phyloP scores from a whole-genome alignment of 305 asterid genomes.

The Petunia hybrid region DNA sequence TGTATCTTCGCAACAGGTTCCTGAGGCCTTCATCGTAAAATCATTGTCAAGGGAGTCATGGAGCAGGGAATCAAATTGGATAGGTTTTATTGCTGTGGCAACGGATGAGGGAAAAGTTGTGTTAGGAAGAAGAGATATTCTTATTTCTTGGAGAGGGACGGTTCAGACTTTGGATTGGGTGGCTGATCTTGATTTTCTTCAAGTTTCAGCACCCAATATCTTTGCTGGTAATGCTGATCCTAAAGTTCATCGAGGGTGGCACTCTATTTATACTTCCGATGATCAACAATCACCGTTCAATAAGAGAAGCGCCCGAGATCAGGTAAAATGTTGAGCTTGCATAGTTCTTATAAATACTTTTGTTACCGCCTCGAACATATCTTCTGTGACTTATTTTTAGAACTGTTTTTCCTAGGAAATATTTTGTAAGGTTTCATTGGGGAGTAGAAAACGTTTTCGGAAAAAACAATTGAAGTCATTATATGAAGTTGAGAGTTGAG shows the following conservation, averaged over 20 bases:
- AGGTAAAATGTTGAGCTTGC: conserved; percentile 40
- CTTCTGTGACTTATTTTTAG: too few species aligned
- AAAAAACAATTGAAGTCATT: too few species aligned
- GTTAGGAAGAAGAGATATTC: conserved; percentile 74
- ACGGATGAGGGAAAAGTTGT: conserved; percentile 66
- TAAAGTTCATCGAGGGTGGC: conserved; percentile 53
- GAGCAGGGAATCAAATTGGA: conserved; percentile 76
- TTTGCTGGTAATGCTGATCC: conserved; percentile 35
- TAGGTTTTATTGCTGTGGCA: conserved; percentile 74
- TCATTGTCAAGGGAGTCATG: conserved; percentile 48
- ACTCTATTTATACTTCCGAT: conserved; percentile 52
- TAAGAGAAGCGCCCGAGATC: conserved; percentile 55
- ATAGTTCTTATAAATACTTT: too few species aligned
- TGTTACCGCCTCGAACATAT: too few species aligned
- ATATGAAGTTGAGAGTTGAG: too few species aligned
- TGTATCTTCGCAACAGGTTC: neutral
- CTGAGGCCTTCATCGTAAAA: conserved; percentile 34
- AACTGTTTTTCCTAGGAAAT: too few species aligned
- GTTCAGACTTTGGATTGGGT: conserved; percentile 55
- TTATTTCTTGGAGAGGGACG: conserved; percentile 76
- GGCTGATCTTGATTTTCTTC: conserved; percentile 53
- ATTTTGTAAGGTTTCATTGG: too few species aligned
- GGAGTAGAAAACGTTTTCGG: too few species aligned
- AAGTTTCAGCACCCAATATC: conserved; percentile 38
- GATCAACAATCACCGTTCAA: conserved; percentile 40